Percentiles rank a stretch among this genome's conserved stretches.
phyloP scores from a whole-genome alignment of 1,284 basidiomycete species.

The Cystobasidiaceae sp. region DNA sequence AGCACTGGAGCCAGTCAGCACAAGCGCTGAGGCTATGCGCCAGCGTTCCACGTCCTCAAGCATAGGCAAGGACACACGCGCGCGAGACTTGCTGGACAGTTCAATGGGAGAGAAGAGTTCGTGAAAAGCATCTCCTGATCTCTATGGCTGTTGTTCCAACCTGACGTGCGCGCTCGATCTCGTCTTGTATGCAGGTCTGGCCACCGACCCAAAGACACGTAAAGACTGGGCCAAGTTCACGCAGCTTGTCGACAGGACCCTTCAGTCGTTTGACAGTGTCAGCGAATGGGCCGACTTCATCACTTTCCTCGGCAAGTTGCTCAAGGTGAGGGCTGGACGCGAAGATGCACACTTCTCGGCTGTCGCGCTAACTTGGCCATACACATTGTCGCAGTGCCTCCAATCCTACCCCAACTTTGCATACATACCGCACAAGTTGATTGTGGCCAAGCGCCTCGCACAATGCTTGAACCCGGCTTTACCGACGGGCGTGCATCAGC shows the following conservation, averaged over 20 bases:
- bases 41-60: conserved; percentile 16
- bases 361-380: neutral
- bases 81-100: conserved; percentile 22
- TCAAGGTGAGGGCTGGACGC: conserved; percentile 70
- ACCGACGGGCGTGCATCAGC: conserved; percentile 92
- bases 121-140: neutral
- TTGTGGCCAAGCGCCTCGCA: conserved; percentile 88
- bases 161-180: neutral
- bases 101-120: conserved; percentile 24
- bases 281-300: conserved; percentile 99
- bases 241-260: conserved; percentile 80
- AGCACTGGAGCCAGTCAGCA: conserved; percentile 9
- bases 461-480: conserved; percentile 96
- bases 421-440: conserved; percentile 89
- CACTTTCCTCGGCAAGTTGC: conserved; percentile 86
- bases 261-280: conserved; percentile 90
- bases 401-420: conserved; percentile 87
- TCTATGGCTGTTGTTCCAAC: neutral
- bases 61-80: conserved; percentile 16
- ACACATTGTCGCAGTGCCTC: conserved; percentile 60
- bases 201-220: conserved; percentile 26
- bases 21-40: conserved; percentile 14
- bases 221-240: conserved; percentile 81
- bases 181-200: conserved; percentile 4
- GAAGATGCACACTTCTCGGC: too few species aligned